A percentile compares a stretch with the other conserved stretches of the same genome.
These are phyloP conservation scores for Kwoniella newhampshirensis DNA, from an alignment of 768 basidiomycete genomes.

Conservation along the genomic window DNA sequence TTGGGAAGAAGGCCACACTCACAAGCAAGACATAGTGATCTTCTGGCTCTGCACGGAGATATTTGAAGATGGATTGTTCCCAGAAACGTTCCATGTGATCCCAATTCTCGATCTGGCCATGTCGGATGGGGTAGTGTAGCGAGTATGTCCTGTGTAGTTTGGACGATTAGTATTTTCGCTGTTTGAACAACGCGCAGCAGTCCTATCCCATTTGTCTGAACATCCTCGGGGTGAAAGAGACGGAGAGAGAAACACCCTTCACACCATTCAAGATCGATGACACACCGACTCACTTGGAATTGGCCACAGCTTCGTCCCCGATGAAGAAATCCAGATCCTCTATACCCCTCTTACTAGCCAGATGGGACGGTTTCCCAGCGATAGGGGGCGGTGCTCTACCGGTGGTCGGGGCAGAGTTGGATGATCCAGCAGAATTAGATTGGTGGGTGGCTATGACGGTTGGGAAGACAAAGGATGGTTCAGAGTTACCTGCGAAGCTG, in stretches of 20 bases:
- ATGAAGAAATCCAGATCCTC: slow-evolving; percentile 99
- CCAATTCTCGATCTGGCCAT: slow-evolving; percentile 91
- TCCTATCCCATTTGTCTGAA: no score
- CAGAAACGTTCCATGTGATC: slow-evolving; percentile 95
- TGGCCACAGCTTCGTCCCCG: slow-evolving; percentile 94
- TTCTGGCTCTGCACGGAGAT: slow-evolving; percentile 95
- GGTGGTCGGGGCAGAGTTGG: slow-evolving; percentile 54
- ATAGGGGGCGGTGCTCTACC: slow-evolving; percentile 59
- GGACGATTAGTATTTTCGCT: no score
- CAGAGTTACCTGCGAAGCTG: slow-evolving; percentile 97
- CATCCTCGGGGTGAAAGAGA: no score
- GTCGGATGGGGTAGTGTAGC: slow-evolving; percentile 92
- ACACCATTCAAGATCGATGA: no score
- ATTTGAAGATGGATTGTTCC: slow-evolving; percentile 99
- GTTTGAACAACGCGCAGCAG: no score
- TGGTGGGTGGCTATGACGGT: slow-evolving; percentile 93
- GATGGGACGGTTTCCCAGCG: slow-evolving; percentile 80
- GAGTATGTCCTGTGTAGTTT: slow-evolving; percentile 79
- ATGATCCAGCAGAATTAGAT: slow-evolving; percentile 57
- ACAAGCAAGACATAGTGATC: slow-evolving; percentile 98
- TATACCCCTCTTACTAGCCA: slow-evolving; percentile 93
- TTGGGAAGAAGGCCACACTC: slow-evolving; percentile 50
- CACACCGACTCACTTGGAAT: slow-evolving; percentile 70
- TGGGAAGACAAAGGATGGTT: slow-evolving; percentile 98
- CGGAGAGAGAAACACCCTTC: no score